Evolutionary conservation across 2,329 filamentous ascomycete genomes (phyloP), one percentile per base, ranked within the genome.

Genomic region (Verticillium nubilum): DNA sequence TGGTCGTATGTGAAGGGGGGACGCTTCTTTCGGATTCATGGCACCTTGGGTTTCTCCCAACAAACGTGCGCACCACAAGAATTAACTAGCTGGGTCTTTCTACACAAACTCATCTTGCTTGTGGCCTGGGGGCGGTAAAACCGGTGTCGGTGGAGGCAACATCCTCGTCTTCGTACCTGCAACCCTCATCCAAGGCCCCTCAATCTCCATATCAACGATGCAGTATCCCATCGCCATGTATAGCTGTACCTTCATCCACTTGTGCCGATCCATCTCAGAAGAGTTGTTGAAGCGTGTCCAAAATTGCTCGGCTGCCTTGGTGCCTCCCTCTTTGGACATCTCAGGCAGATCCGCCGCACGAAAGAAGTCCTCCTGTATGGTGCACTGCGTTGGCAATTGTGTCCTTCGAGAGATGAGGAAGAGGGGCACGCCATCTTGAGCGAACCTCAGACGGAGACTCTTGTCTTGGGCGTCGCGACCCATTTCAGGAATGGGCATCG

Each of bases 181-280:
- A 29, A 61, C 26, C n/a, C 54, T 26, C 13, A 54, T 9, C 61
- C 61, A 62, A 4, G 47, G 50, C 12, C 31, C 60, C 35, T 23
- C 19, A 42, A 62, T 60, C 5, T 54, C 19, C 17, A 63, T 59
- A 28, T 63, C 61, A n/a, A 63, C 60, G 17, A 63, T 17, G 37
- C 61, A 63, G 25, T 52, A 28, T 19, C 59, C 42, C 53, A 42
- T 42, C 26, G 61, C 60, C 60, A 63, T 63, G 25, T 58, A 52
- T 31, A 60, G 26, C 29, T 63, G 61, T 7, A 63, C 35, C 13
- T 42, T 35, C 13, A 12, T 50, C 61, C 61, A 63, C 17, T n/a
- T 57, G 13, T 31, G n/a, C 29, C 56, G 62, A 52, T 63, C 58
- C 4, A 19, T 28, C 6, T 53, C 15, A 15, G 61, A 59, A 10